Evolutionary conservation across 225 moss, liverwort and hornwort species (phyloP).

Genomic region (Bryum argenteum): DNA sequence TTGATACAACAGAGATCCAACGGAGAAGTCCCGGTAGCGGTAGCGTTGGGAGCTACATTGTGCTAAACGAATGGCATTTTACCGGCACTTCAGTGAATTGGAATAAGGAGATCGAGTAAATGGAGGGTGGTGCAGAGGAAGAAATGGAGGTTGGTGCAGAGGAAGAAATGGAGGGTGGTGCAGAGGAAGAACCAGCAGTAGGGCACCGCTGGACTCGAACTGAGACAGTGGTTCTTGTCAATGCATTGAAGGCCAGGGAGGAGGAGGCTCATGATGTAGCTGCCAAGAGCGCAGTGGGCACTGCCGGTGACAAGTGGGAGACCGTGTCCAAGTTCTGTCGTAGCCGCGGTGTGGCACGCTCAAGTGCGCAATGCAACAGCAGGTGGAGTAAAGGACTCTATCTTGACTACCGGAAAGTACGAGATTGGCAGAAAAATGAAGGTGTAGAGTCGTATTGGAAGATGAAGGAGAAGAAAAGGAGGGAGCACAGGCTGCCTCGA

Average conservation of each 20-base stretch:
- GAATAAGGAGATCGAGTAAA: constrained; percentile 38
- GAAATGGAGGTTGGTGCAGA: no score
- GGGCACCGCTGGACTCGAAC: constrained; percentile 53
- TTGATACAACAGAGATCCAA: constrained; percentile 6
- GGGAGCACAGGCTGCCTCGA: constrained; percentile 69
- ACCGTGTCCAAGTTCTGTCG: constrained; percentile 61
- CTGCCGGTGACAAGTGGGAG: constrained; percentile 72
- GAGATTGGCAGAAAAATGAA: constrained; percentile 71
- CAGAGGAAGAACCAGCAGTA: constrained; percentile 46
- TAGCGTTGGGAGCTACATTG: not conserved
- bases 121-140: constrained; percentile 56
- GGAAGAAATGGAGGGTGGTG: no score
- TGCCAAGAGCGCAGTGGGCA: constrained; percentile 54
- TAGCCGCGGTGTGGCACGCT: constrained; percentile 62
- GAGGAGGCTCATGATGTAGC: constrained; percentile 51
- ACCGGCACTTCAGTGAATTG: constrained; percentile 16
- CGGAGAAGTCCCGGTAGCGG: constrained; percentile 16
- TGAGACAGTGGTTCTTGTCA: constrained; percentile 50
- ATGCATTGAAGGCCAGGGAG: constrained; percentile 51
- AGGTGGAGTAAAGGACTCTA: constrained; percentile 74
- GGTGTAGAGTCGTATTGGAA: constrained; percentile 70
- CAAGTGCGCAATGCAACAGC: constrained; percentile 66
- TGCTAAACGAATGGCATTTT: constrained; percentile 37
- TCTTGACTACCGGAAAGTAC: constrained; percentile 68
- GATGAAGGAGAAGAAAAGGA: constrained; percentile 75